Evolutionary conservation across 768 basidiomycete species (phyloP).

Genomic region (Boletus reticuloceps): DNA sequence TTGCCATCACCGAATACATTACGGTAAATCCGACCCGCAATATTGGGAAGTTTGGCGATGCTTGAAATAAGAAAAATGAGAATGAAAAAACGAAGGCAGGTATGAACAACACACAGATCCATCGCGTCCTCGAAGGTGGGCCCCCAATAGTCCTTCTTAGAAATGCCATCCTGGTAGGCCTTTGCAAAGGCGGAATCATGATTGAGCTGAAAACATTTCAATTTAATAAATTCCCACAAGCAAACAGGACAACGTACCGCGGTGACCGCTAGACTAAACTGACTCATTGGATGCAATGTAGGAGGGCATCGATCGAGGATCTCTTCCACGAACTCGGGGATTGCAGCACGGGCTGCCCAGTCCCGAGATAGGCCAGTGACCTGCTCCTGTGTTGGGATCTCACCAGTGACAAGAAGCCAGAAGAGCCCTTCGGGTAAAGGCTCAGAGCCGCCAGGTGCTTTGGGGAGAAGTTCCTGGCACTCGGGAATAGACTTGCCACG

Average conservation of each 20-base stretch:
- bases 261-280: conserved; percentile 95
- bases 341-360: conserved; percentile 89
- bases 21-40: conserved; percentile 89
- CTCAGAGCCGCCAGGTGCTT: conserved; percentile 83
- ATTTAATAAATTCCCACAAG: background rate
- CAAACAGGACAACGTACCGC: conserved; percentile 50
- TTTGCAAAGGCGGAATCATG: conserved; percentile 97
- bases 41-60: conserved; percentile 95
- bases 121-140: conserved; percentile 88
- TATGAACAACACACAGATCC: conserved; percentile 58
- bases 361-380: conserved; percentile 83
- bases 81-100: background rate
- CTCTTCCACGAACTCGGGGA: conserved; percentile 96
- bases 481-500: conserved; percentile 95
- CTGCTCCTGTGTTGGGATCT: conserved; percentile 90
- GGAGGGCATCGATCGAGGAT: conserved; percentile 90
- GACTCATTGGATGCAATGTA: conserved; percentile 97
- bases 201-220: conserved; percentile 55
- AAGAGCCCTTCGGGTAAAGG: conserved; percentile 93
- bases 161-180: conserved; percentile 87
- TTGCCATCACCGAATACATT: conserved; percentile 89
- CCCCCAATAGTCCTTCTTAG: conserved; percentile 97
- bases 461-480: conserved; percentile 82
- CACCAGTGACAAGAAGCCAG: conserved; percentile 94
- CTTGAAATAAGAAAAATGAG: conserved; percentile 35